phyloP scores from a whole-genome alignment of 768 basidiomycete genomes.

The Stropharia rugosoannulata region DNA sequence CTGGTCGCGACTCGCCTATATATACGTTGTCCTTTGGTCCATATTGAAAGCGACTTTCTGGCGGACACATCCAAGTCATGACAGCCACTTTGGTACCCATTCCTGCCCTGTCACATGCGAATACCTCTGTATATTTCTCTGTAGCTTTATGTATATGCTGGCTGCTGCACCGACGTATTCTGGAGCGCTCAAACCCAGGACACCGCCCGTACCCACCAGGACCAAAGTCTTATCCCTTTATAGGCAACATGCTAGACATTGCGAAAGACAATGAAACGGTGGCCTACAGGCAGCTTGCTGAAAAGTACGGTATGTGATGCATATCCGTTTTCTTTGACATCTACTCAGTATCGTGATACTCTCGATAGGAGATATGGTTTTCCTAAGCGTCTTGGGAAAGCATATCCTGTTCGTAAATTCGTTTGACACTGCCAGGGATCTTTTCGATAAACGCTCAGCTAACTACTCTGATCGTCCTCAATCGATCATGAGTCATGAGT shows the following conservation, averaged over 20 bases:
- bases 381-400: conserved; percentile 49
- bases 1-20: no score
- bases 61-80: no score
- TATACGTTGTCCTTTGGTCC: no score
- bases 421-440: conserved; percentile 43
- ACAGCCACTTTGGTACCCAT: no score
- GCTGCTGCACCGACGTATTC: conserved; percentile 10
- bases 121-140: not conserved
- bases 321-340: not conserved
- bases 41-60: no score
- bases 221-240: conserved; percentile 47
- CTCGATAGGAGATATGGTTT: conserved; percentile 50
- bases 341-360: not conserved
- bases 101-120: no score
- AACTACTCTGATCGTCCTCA: conserved; percentile 56
- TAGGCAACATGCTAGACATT: conserved; percentile 54
- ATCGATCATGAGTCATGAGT: conserved; percentile 48
- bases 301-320: conserved; percentile 36
- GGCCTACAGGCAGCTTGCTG: conserved; percentile 39
- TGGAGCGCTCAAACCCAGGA: conserved; percentile 18
- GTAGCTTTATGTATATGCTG: conserved; percentile 8
- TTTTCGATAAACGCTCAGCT: conserved; percentile 54
- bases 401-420: conserved; percentile 40
- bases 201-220: conserved; percentile 50
- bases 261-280: conserved; percentile 36